Base-by-base conservation (phyloP, 2,329 filamentous ascomycete species). In the Arthrinium phaeospermum region DNA sequence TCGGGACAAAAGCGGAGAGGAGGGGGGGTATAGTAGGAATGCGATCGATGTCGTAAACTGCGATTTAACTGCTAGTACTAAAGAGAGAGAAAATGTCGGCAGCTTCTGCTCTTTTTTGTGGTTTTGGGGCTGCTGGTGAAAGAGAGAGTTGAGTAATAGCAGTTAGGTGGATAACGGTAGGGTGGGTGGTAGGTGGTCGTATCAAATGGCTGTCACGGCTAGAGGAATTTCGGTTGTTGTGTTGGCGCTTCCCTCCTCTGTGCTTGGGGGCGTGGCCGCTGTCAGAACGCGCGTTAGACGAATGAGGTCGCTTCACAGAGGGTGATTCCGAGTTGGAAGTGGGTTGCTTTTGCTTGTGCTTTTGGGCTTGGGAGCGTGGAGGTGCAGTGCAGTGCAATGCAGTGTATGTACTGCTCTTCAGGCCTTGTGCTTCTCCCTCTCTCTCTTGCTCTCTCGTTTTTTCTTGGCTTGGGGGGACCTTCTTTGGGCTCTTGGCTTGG, bases 1-100 rank as follows among this genome's bases (percentile, higher is more conserved):
- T 53, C 64, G 70, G 68, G 72, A 71, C 70, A 73, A 77, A 72
- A 76, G 71, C 71, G 71, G 71, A 70, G 70, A 67, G 45, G 67
- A 44, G 61, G 22, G 53, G 47, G 37, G 47, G 41, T 37, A 67
- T 45, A n/a, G 57, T 64, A 64, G 57, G 57, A 64, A 64, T 64
- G 57, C 57, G 57, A 64, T 64, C 45, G 71, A 69, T 69, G 64
- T 45, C 49, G 57, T 68, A 72, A 64, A 68, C 34, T 71, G 71
- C 71, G 27, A 71, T 69, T 44, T 71, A 71, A 71, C 68, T 44
- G 47, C 68, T 57, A 41, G 27, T 69, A n/a, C 47, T n/a, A 37
- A 30, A 41, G 67, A 47, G 67, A 49, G 37, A 41, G 37, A 69
- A 67, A 49, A 68, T 64, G 34, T 41, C 57, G 57, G 30, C 57